A percentile compares a stretch with the other conserved stretches of the same genome.
Evolutionary conservation across 164 flowering plant species (phyloP).

Genomic region (Vitis amurensis): DNA sequence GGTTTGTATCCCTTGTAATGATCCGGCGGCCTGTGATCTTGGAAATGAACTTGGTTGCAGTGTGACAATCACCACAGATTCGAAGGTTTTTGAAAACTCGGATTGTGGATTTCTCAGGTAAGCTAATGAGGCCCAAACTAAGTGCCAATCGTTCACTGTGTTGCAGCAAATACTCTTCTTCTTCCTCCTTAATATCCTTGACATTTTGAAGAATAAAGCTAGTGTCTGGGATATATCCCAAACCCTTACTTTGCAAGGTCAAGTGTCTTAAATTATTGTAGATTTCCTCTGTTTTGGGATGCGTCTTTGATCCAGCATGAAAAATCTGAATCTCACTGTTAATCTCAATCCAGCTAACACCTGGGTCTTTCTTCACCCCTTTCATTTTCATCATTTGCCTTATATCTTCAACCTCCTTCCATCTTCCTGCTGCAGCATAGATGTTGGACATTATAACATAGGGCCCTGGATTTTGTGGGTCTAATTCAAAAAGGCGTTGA

Average conservation of each 20-base stretch:
- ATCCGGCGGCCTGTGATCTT: constrained; percentile 21
- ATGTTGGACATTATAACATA: constrained; percentile 26
- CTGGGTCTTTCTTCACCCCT: constrained; percentile 26
- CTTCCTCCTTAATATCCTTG: constrained; percentile 3
- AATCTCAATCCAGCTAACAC: constrained; percentile 29
- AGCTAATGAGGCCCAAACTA: constrained; percentile 27
- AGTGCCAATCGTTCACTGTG: constrained; percentile 27
- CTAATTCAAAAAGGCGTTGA: constrained; percentile 18
- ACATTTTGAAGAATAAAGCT: constrained; percentile 22
- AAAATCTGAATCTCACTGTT: constrained; percentile 15
- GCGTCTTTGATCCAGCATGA: constrained; percentile 19
- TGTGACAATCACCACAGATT: constrained; percentile 27
- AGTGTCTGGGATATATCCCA: constrained; percentile 27
- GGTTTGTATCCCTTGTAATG: constrained; percentile 28
- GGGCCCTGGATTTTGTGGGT: constrained; percentile 26
- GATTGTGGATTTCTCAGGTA: constrained; percentile 19
- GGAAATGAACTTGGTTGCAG: constrained; percentile 32
- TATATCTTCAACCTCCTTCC: constrained; percentile 24
- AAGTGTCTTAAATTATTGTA: constrained; percentile 12
- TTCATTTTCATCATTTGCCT: constrained; percentile 21
- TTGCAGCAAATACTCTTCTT: constrained; percentile 25
- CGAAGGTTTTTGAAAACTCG: constrained; percentile 27
- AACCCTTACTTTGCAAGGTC: constrained; percentile 13
- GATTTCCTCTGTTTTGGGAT: constrained; percentile 16
- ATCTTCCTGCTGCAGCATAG: constrained; percentile 19